A percentile compares a stretch with the other conserved stretches of the same genome.
Evolutionary conservation across 768 basidiomycete genomes (phyloP).

Genomic region (Trametes cubensis): DNA sequence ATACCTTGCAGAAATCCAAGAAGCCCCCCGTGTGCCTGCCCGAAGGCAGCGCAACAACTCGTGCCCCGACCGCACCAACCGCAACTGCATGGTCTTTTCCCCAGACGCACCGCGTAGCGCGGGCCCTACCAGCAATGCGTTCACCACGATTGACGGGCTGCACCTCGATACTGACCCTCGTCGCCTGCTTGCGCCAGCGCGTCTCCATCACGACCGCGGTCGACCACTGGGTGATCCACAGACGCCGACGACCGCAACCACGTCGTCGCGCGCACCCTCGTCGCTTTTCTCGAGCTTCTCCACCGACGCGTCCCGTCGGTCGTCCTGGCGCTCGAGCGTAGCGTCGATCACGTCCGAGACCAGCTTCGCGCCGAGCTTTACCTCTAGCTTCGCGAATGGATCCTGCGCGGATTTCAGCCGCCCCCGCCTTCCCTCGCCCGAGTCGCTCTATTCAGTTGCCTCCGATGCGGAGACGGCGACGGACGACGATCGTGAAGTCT

Average conservation of each 20-base stretch:
- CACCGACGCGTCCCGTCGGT: slow-evolving; percentile 23
- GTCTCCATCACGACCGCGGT: background rate
- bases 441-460: slow-evolving; percentile 14
- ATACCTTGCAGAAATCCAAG: slow-evolving; percentile 8
- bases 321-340: slow-evolving; percentile 32
- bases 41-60: slow-evolving; percentile 32
- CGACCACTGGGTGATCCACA: slow-evolving; percentile 4
- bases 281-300: slow-evolving; percentile 29
- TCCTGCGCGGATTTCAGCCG: slow-evolving; percentile 25
- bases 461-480: background rate
- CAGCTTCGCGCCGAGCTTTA: slow-evolving; percentile 21
- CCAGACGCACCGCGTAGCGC: slow-evolving; percentile 14
- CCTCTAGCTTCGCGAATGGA: slow-evolving; percentile 18
- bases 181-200: background rate
- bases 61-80: slow-evolving; percentile 29
- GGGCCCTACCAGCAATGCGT: slow-evolving; percentile 5
- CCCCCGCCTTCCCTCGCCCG: slow-evolving; percentile 8
- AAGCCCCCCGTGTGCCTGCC: slow-evolving; percentile 13
- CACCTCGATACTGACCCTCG: slow-evolving; percentile 9
- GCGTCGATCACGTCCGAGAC: slow-evolving; percentile 17
- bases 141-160: background rate
- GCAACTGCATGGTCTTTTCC: slow-evolving; percentile 32
- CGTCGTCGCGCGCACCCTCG: slow-evolving; percentile 28
- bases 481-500: background rate
- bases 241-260: slow-evolving; percentile 13